A percentile compares a stretch with the other conserved stretches of the same genome.
phyloP scores from a whole-genome alignment of 768 basidiomycete genomes.

The Tricholoma saponaceum region DNA sequence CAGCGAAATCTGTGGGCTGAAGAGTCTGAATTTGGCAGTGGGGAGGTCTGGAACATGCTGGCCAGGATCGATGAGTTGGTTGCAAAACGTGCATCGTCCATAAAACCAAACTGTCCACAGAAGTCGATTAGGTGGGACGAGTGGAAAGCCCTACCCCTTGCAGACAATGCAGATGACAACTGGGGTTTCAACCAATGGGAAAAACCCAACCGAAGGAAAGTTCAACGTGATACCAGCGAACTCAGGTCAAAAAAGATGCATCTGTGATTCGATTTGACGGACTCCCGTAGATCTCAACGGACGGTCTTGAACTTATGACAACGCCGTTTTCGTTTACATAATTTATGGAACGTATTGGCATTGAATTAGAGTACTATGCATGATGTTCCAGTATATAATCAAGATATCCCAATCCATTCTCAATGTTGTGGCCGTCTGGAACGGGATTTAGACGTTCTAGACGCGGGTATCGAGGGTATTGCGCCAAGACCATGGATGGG shows the following conservation, averaged over 20 bases:
- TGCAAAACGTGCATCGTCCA: constrained; percentile 5
- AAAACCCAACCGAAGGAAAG: neutral
- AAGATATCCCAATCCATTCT: neutral
- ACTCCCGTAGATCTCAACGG: too few relatives aligned
- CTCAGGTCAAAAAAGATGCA: neutral
- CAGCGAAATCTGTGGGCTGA: constrained; percentile 50
- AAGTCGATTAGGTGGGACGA: constrained; percentile 31
- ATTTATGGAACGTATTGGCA: neutral
- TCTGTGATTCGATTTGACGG: neutral
- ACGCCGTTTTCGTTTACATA: too few relatives aligned
- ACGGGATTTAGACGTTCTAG: constrained; percentile 53
- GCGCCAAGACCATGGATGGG: constrained; percentile 80
- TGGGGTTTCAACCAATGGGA: constrained; percentile 55
- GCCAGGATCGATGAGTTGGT: constrained; percentile 44
- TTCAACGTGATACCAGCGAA: neutral
- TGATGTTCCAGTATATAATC: neutral
- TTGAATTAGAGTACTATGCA: neutral
- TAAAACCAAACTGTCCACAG: neutral
- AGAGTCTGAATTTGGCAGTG: constrained; percentile 40
- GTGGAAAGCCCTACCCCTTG: constrained; percentile 42
- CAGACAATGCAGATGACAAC: constrained; percentile 27
- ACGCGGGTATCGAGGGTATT: constrained; percentile 40
- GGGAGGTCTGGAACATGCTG: constrained; percentile 50
- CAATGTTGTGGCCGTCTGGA: constrained; percentile 40
- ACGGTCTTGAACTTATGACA: too few relatives aligned